Conservation (phyloP, 2,329 filamentous ascomycete genomes). For the Botrytis squamosa region DNA sequence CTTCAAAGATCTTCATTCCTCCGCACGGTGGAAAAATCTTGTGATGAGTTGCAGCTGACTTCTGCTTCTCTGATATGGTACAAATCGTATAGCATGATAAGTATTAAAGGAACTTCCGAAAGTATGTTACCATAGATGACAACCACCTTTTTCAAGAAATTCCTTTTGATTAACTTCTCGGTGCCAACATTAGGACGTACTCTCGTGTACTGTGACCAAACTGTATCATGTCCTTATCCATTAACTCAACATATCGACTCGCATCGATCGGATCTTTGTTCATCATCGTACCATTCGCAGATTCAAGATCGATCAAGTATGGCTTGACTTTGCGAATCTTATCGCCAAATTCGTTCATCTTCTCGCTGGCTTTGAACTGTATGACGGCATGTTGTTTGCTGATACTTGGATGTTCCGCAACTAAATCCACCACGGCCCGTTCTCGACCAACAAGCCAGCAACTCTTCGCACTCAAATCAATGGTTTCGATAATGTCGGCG, state of each 20-base stretch:
- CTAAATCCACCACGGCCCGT: conserved; percentile 73
- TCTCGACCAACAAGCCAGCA: conserved; percentile 93
- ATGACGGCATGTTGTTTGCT: conserved; percentile 95
- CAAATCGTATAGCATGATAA: background rate
- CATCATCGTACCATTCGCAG: conserved; percentile 82
- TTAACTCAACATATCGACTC: conserved; percentile 80
- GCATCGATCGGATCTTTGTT: conserved; percentile 73
- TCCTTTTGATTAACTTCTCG: conserved; percentile 27
- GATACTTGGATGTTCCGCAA: conserved; percentile 85
- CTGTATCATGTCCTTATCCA: conserved; percentile 82
- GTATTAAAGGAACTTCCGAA: background rate
- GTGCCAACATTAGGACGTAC: conserved; percentile 87
- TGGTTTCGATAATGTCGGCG: conserved; percentile 73
- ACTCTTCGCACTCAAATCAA: conserved; percentile 72
- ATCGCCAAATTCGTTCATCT: conserved; percentile 83
- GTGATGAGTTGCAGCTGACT: conserved; percentile 16
- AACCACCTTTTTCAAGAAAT: background rate
- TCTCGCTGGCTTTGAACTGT: conserved; percentile 85
- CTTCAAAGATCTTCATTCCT: background rate
- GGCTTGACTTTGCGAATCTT: conserved; percentile 75
- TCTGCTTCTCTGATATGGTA: background rate
- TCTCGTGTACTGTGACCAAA: conserved; percentile 88
- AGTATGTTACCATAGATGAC: background rate
- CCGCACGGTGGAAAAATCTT: background rate
- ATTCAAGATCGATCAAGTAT: conserved; percentile 91